phyloP scores from a whole-genome alignment of 371 early-diverging fungal species.

The Actinomortierella wolfii region DNA sequence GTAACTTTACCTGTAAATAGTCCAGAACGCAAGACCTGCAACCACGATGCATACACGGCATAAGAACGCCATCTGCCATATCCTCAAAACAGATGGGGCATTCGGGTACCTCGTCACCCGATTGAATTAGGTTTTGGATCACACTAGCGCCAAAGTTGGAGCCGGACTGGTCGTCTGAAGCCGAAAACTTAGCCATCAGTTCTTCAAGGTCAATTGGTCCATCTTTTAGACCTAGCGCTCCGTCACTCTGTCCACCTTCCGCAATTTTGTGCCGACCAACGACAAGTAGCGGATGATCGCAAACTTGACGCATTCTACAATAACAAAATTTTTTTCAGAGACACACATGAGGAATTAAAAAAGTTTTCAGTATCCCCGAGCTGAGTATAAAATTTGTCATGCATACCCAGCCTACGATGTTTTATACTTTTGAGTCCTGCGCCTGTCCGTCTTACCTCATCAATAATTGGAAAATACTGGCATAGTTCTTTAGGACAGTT shows the following conservation, averaged over 20 bases:
- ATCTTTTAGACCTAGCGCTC: conserved; percentile 26
- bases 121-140: conserved; percentile 43
- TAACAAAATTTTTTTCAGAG: too few species aligned
- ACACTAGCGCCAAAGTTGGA: conserved; percentile 48
- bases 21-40: conserved; percentile 66
- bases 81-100: conserved; percentile 60
- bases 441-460: too few species aligned
- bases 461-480: conserved; percentile 86
- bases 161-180: conserved; percentile 21
- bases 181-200: conserved; percentile 51
- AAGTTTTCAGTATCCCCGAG: too few species aligned
- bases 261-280: conserved; percentile 34
- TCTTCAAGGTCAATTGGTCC: conserved; percentile 50
- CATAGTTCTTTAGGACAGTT: conserved; percentile 92
- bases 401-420: too few species aligned
- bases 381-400: too few species aligned
- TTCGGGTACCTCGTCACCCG: conserved; percentile 38
- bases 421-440: too few species aligned
- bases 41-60: conserved; percentile 71
- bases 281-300: conserved; percentile 67
- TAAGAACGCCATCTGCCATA: conserved; percentile 54
- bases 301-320: conserved; percentile 61
- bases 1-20: conserved; percentile 53
- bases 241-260: conserved; percentile 4
- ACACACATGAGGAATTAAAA: too few species aligned